Conservation (phyloP, 805 yeast species). For the Starmerella khaoyaiensis region DNA sequence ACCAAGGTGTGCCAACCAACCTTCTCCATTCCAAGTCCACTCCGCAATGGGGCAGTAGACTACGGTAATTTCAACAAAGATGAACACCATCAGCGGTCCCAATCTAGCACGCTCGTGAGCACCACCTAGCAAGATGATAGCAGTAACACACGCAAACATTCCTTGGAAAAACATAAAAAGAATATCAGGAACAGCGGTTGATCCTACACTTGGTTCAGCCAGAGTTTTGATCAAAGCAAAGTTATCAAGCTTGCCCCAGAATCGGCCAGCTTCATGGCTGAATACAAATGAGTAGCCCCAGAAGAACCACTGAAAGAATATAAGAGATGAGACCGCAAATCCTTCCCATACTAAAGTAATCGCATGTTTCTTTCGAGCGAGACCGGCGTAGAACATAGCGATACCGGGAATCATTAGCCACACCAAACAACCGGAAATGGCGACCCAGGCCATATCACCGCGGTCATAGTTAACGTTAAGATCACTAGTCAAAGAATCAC, state of each 20-base stretch:
- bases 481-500: conserved; percentile 61
- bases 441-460: conserved; percentile 80
- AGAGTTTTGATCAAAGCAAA: conserved; percentile 71
- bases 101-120: conserved; percentile 95
- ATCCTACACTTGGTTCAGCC: conserved; percentile 60
- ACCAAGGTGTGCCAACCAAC: conserved; percentile 78
- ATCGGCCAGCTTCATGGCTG: conserved; percentile 51
- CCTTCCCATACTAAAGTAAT: conserved; percentile 88
- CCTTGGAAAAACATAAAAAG: conserved; percentile 87
- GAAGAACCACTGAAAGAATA: conserved; percentile 92
- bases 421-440: conserved; percentile 63
- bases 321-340: conserved; percentile 70
- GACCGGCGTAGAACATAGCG: conserved; percentile 83
- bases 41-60: conserved; percentile 93
- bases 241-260: conserved; percentile 70
- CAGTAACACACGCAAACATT: conserved; percentile 91
- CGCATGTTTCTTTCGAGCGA: conserved; percentile 93
- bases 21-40: conserved; percentile 94
- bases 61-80: conserved; percentile 86
- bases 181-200: conserved; percentile 65
- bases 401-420: conserved; percentile 97
- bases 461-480: conserved; percentile 46
- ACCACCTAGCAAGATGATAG: conserved; percentile 91
- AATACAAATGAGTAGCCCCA: conserved; percentile 94
- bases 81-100: conserved; percentile 91